Conservation (phyloP, 2,329 filamentous ascomycete species). For the Daldinia sp. region DNA sequence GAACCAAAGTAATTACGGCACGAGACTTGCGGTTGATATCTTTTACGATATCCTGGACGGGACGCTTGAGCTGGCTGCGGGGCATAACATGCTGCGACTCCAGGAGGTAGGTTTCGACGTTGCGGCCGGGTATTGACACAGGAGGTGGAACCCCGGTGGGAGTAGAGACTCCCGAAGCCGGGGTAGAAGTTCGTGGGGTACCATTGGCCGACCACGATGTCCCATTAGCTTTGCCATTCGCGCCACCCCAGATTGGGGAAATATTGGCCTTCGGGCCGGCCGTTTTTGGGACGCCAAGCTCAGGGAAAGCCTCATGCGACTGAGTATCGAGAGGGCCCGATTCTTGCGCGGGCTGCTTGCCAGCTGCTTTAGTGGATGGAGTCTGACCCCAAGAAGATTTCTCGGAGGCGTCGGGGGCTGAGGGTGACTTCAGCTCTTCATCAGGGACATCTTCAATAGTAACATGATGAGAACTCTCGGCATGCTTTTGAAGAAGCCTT, state of each 20-base stretch:
- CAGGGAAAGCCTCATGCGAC: constrained; percentile 93
- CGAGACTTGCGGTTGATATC: constrained; percentile 94
- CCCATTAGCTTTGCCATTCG: constrained; percentile 62
- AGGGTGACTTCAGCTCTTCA: constrained; percentile 73
- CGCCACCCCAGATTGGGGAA: constrained; percentile 78
- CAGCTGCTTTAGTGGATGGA: constrained; percentile 69
- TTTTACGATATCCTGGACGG: constrained; percentile 83
- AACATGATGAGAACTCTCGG: constrained; percentile 60
- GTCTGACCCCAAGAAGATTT: constrained; percentile 57
- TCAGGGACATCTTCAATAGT: constrained; percentile 84
- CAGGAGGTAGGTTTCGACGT: constrained; percentile 78
- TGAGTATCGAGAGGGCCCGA: constrained; percentile 74
- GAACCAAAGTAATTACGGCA: constrained; percentile 80
- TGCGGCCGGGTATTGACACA: constrained; percentile 82
- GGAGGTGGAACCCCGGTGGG: constrained; percentile 58
- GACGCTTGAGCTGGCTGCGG: constrained; percentile 80
- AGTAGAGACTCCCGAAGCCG: constrained; percentile 66
- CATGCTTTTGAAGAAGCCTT: constrained; percentile 71
- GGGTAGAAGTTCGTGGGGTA: constrained; percentile 68
- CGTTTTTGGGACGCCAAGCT: constrained; percentile 78
- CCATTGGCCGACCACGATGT: constrained; percentile 59
- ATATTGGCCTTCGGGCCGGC: constrained; percentile 64
- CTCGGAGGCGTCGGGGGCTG: constrained; percentile 54
- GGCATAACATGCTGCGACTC: constrained; percentile 80
- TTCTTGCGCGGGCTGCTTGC: constrained; percentile 70